phyloP scores from a whole-genome alignment of 768 basidiomycete genomes.

The Daedalea quercina region DNA sequence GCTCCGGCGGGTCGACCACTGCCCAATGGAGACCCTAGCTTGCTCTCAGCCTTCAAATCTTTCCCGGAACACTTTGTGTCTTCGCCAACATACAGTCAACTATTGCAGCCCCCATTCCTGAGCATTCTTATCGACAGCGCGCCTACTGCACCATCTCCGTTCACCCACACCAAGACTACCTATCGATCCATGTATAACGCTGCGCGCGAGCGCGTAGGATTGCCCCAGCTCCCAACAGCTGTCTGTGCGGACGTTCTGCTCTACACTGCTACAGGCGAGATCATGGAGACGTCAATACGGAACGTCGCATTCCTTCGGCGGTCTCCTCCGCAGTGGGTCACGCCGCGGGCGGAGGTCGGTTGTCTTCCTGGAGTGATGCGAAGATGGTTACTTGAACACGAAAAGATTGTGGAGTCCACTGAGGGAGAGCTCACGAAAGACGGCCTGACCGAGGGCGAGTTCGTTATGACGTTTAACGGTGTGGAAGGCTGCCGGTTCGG shows the following conservation, averaged over 20 bases:
- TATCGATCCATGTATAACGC: slow-evolving; percentile 49
- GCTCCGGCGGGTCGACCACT: slow-evolving; percentile 5
- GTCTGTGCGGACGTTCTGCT: slow-evolving; percentile 52
- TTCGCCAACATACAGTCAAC: slow-evolving; percentile 24
- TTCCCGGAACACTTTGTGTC: slow-evolving; percentile 32
- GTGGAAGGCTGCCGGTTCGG: slow-evolving; percentile 66
- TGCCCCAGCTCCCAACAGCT: slow-evolving; percentile 27
- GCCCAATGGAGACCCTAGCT: slow-evolving; percentile 2
- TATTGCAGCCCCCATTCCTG: slow-evolving; percentile 25
- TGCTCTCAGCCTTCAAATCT: slow-evolving; percentile 21
- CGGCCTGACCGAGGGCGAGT: slow-evolving; percentile 46
- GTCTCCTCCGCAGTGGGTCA: slow-evolving; percentile 46
- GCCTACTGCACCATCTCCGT: slow-evolving; percentile 46
- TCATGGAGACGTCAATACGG: slow-evolving; percentile 65
- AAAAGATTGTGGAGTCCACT: slow-evolving; percentile 45
- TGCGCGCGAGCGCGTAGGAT: slow-evolving; percentile 51
- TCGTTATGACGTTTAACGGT: slow-evolving; percentile 66
- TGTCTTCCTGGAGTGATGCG: slow-evolving; percentile 71
- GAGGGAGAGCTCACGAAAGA: slow-evolving; percentile 35
- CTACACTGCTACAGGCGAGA: slow-evolving; percentile 39
- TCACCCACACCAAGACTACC: slow-evolving; percentile 71
- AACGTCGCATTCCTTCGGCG: slow-evolving; percentile 63
- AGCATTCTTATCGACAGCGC: slow-evolving; percentile 48
- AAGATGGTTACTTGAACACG: slow-evolving; percentile 59
- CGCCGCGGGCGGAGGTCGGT: slow-evolving; percentile 52